Conservation (phyloP, 768 basidiomycete genomes). For the Tricholoma terreum region DNA sequence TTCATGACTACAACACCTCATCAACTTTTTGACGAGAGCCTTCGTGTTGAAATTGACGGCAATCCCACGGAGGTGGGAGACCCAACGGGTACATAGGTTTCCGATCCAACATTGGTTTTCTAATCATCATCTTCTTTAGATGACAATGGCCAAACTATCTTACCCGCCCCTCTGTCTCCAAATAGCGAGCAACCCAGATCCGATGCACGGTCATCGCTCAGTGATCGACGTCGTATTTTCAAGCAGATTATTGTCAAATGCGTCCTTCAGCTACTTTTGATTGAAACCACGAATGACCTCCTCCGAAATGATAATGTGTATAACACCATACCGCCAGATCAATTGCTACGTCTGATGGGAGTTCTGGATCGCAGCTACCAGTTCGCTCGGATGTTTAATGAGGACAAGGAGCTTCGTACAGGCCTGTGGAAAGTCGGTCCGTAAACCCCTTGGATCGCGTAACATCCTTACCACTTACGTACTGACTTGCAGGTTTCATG, state of each 20-base stretch:
- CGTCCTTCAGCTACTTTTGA: slow-evolving; percentile 91
- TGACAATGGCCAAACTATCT: slow-evolving; percentile 58
- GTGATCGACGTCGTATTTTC: slow-evolving; percentile 83
- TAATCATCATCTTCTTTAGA: slow-evolving; percentile 38
- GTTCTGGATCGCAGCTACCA: slow-evolving; percentile 97
- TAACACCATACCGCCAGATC: slow-evolving; percentile 89
- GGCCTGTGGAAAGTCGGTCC: slow-evolving; percentile 99
- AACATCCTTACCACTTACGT: not conserved
- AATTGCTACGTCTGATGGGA: slow-evolving; percentile 90
- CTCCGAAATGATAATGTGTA: slow-evolving; percentile 92
- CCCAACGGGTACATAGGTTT: slow-evolving; percentile 27
- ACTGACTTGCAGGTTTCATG: slow-evolving; percentile 79
- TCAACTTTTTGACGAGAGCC: slow-evolving; percentile 90
- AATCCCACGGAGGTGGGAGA: slow-evolving; percentile 54
- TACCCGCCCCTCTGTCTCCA: slow-evolving; percentile 88
- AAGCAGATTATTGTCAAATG: slow-evolving; percentile 99
- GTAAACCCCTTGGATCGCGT: slow-evolving; percentile 30
- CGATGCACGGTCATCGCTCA: slow-evolving; percentile 52
- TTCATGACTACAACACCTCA: slow-evolving; percentile 97
- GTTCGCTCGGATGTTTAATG: slow-evolving; percentile 96
- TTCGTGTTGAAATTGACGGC: slow-evolving; percentile 81
- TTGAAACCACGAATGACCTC: slow-evolving; percentile 95
- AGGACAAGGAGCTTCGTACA: slow-evolving; percentile 94
- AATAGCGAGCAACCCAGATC: slow-evolving; percentile 51
- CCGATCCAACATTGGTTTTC: not conserved